A percentile compares a stretch with the other conserved stretches of the same genome.
These are phyloP conservation scores for Musa itinerans DNA, from an alignment of 176 grass and related monocot species.

Conservation along the genomic window DNA sequence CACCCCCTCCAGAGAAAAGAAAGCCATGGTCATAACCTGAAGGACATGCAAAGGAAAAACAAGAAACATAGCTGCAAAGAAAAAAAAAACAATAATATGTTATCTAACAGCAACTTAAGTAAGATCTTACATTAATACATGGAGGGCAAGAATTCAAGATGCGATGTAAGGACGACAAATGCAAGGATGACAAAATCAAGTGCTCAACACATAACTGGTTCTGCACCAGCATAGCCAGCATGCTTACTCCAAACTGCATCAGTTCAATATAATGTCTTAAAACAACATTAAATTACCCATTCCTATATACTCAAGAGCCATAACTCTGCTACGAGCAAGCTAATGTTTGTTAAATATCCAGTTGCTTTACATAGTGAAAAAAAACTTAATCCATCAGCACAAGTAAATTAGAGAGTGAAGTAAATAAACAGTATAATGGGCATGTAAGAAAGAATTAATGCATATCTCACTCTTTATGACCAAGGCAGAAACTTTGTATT, in stretches of 20 bases:
- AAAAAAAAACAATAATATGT: neutral
- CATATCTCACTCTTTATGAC: conserved; percentile 70
- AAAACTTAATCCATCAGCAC: neutral
- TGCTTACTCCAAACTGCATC: neutral
- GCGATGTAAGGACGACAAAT: neutral
- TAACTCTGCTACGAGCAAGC: neutral
- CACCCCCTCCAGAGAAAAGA: conserved; percentile 84
- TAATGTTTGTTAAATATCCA: neutral
- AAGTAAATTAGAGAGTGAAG: neutral
- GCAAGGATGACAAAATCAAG: neutral
- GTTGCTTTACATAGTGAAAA: neutral
- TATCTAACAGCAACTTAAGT: neutral
- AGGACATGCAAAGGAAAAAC: conserved; percentile 51
- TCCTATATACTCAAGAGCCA: neutral
- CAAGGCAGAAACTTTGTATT: conserved; percentile 99
- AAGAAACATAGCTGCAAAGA: conserved; percentile 71
- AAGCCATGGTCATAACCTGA: conserved; percentile 37
- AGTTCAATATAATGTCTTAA: neutral
- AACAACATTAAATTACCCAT: neutral
- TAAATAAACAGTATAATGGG: neutral
- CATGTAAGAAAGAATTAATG: neutral
- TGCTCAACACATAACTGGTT: neutral
- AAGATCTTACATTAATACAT: neutral
- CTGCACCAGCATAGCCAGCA: neutral
- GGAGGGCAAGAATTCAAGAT: too few relatives aligned